These are phyloP conservation scores for Rhodotorula sp. DNA, from an alignment of 1,284 basidiomycete species.

Conservation along the genomic window DNA sequence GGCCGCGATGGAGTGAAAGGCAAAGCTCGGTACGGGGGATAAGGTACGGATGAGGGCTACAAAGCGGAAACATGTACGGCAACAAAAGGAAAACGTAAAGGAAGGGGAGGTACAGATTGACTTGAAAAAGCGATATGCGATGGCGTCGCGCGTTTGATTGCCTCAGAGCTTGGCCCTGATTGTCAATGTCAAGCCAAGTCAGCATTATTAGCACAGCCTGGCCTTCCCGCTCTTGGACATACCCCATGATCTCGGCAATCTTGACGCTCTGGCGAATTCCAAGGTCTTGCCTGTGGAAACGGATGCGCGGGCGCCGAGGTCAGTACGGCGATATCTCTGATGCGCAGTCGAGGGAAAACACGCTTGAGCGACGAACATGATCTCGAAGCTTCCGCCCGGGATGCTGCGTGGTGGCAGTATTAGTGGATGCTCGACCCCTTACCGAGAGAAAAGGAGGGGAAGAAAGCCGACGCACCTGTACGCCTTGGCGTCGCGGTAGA, in stretches of 20 bases:
- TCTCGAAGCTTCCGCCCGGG: slow-evolving; percentile 39
- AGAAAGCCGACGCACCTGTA: slow-evolving; percentile 1
- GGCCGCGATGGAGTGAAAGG: background rate
- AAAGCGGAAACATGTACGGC: background rate
- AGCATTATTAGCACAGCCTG: background rate
- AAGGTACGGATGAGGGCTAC: background rate
- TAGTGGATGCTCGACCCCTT: background rate
- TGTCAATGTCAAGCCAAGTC: background rate
- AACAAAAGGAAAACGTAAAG: background rate
- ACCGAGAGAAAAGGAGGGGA: background rate
- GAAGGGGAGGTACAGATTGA: background rate
- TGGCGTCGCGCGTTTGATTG: too few relatives aligned
- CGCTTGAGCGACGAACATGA: slow-evolving; percentile 24
- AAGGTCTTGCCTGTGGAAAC: slow-evolving; percentile 31
- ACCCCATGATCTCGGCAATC: slow-evolving; percentile 40
- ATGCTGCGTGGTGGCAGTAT: slow-evolving; percentile 10
- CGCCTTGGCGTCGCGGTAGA: slow-evolving; percentile 41
- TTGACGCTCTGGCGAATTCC: slow-evolving; percentile 38
- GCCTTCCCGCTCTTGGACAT: background rate
- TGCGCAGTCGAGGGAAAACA: too few relatives aligned
- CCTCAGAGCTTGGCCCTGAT: background rate
- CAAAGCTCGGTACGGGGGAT: too few relatives aligned
- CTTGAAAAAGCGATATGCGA: background rate
- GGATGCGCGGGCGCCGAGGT: too few relatives aligned
- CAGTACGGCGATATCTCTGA: too few relatives aligned